Base-by-base conservation (phyloP, 208 protist genomes). In the Leishmania tarentolae region DNA sequence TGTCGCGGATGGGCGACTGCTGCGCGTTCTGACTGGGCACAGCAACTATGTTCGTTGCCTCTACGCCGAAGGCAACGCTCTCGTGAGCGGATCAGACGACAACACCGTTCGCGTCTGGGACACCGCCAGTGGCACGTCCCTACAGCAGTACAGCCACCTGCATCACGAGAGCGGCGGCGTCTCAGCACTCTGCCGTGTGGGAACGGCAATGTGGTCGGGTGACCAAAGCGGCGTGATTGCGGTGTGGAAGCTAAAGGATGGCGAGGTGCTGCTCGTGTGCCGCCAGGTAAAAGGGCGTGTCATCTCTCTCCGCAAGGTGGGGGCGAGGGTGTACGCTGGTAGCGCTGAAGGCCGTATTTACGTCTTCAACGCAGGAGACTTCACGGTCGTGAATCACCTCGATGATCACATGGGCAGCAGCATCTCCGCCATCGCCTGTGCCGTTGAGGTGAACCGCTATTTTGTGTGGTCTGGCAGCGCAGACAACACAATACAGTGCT, bases 131-230 rank as follows among this genome's bases (percentile, higher is more conserved):
- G 93, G 93, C 15, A 77, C 79, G 52, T 53, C 66, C 6, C 76
- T 94, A 78, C 81, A 91, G 73, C 82, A 83, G n/a, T 82, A 85
- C 73, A 79, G 79, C 37, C 80, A 85, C 81, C 89, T 96, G 63
- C 93, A 96, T 81, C 81, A 71, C 21, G 80, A 86, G 42, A 86
- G 76, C 76, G 88, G 88, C 44, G 92, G 92, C n/a, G 91, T 97
- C 19, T 96, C 92, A 35, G 90, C 91, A 75, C 83, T 97, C 73
- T 95, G 91, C 74, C 91, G 94, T 5, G 92, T 95, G 8, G 94
- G 94, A 9, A 88, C 94, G 31, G 89, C 81, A n/a, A 95, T 97
- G 91, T 97, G 94, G 94, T 95, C 94, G 7, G 94, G 94, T 35
- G 94, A 97, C 78, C 82, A 94, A 52, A 88, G 84, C 53, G 94